These are phyloP conservation scores for Wolfiporia cocos DNA, from an alignment of 1,284 basidiomycete genomes.

Conservation along the genomic window DNA sequence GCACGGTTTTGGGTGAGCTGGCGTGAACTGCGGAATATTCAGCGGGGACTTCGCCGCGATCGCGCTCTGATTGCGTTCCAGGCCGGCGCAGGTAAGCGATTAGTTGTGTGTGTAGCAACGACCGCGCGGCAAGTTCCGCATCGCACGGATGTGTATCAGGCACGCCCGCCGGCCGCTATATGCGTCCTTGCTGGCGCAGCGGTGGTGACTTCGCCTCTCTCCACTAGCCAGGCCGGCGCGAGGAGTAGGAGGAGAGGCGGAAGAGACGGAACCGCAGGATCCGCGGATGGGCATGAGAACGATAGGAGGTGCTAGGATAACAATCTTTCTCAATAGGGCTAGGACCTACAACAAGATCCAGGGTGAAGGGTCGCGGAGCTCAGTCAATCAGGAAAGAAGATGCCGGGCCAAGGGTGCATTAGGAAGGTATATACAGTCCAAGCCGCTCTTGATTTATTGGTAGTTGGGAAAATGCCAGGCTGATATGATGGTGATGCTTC, in stretches of 20 bases:
- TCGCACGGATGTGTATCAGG: constrained; percentile 1
- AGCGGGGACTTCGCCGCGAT: no score
- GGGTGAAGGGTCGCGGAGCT: constrained; percentile 3
- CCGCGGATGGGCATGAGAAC: neutral
- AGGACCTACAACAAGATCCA: constrained; percentile 5
- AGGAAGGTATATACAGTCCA: no score
- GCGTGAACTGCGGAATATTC: no score
- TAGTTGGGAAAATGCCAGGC: constrained; percentile 1
- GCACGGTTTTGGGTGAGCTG: no score
- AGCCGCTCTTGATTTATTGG: neutral
- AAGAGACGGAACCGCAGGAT: neutral
- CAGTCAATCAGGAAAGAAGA: constrained; percentile 2
- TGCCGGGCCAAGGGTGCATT: no score
- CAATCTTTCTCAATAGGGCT: constrained; percentile 1
- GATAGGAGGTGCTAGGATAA: constrained; percentile 1
- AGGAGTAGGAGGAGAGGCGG: neutral
- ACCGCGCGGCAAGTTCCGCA: constrained; percentile 4
- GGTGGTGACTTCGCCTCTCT: neutral
- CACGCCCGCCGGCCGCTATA: constrained; percentile 1
- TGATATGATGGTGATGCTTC: constrained; percentile 10
- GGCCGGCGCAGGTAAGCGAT: constrained; percentile 3
- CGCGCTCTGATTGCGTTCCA: no score
- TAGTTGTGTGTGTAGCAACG: constrained; percentile 2
- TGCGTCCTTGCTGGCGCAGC: neutral
- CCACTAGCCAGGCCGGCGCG: neutral